Percentiles rank a stretch among this genome's conserved stretches.
Evolutionary conservation across 345 rosid genomes (phyloP).

Genomic region (Erucastrum elatum): DNA sequence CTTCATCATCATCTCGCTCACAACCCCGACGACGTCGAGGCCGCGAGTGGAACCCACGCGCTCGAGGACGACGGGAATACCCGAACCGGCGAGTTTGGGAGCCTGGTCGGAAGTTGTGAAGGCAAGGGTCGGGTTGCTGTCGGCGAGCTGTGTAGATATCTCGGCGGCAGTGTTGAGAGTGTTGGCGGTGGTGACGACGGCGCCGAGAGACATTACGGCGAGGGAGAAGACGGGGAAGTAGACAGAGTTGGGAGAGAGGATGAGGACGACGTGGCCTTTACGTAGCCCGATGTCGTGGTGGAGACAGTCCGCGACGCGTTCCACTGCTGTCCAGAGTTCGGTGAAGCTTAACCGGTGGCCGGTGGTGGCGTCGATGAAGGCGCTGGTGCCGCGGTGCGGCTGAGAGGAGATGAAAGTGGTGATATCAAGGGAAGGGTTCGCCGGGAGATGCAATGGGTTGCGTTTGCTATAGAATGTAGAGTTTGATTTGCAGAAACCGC

Average conservation of each 20-base stretch:
- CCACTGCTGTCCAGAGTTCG: slow-evolving; percentile 68
- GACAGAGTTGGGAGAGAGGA: slow-evolving; percentile 81
- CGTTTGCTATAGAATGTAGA: slow-evolving; percentile 73
- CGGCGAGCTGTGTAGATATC: slow-evolving; percentile 62
- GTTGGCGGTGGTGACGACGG: slow-evolving; percentile 78
- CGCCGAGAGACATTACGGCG: slow-evolving; percentile 83
- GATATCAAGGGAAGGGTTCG: slow-evolving; percentile 52
- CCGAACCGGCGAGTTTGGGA: slow-evolving; percentile 48
- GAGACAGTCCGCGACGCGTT: slow-evolving; percentile 57
- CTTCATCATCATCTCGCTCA: slow-evolving; percentile 58
- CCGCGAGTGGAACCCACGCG: background rate
- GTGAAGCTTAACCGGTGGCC: slow-evolving; percentile 61
- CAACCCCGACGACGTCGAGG: slow-evolving; percentile 41
- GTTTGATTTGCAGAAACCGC: slow-evolving; percentile 60
- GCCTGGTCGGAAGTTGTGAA: slow-evolving; percentile 54
- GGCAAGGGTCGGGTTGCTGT: slow-evolving; percentile 62
- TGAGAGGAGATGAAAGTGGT: slow-evolving; percentile 77
- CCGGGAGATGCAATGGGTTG: slow-evolving; percentile 49
- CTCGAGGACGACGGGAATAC: slow-evolving; percentile 54
- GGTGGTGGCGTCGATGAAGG: slow-evolving; percentile 74
- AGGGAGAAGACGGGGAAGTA: slow-evolving; percentile 72
- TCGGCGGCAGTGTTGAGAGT: slow-evolving; percentile 79
- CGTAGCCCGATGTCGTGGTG: slow-evolving; percentile 55
- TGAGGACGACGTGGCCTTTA: slow-evolving; percentile 67
- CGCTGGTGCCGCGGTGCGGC: slow-evolving; percentile 65